These are phyloP conservation scores for Pseudocohnilembus persalinus DNA, from an alignment of 169 alveolate genomes.

Conservation along the genomic window DNA sequence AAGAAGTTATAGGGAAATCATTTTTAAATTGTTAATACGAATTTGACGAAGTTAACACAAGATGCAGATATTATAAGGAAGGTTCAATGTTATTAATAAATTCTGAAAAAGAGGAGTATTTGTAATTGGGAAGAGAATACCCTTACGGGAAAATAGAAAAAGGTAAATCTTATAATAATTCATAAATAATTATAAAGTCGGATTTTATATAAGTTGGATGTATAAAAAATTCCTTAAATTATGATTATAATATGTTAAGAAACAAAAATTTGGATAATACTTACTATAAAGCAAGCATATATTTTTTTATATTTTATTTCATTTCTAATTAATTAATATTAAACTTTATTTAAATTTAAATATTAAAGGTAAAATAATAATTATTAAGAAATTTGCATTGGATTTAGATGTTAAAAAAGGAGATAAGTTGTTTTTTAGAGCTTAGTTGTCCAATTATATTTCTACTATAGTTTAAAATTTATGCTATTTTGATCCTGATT, in stretches of 20 bases:
- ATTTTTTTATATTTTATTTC: no score
- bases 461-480: background rate
- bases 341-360: no score
- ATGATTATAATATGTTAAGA: background rate
- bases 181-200: background rate
- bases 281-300: no score
- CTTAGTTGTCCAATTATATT: no score
- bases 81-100: conserved; percentile 2
- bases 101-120: conserved; percentile 5
- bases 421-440: conserved; percentile 18
- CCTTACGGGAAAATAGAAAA: conserved; percentile 28
- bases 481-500: background rate
- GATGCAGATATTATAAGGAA: background rate
- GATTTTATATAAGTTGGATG: background rate
- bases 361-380: background rate
- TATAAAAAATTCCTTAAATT: background rate
- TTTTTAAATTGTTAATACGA: background rate
- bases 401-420: conserved; percentile 25
- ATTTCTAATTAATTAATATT: no score
- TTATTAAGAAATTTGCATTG: conserved; percentile 33
- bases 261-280: background rate
- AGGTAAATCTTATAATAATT: conserved; percentile 1
- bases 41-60: background rate
- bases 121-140: conserved; percentile 29
- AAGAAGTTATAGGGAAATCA: background rate